phyloP scores from a whole-genome alignment of 169 alveolate species.

The Plasmodium adleri region DNA sequence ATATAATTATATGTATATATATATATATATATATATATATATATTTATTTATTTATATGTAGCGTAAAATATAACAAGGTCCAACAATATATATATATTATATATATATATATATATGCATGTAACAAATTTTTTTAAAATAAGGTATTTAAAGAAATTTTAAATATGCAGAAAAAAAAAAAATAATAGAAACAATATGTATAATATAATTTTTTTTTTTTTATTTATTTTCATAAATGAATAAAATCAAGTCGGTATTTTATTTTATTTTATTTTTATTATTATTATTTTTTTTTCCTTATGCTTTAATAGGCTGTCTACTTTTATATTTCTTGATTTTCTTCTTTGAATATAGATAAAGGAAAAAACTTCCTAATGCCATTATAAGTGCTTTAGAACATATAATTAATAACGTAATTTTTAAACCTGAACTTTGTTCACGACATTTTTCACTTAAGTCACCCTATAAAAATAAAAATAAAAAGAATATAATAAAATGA shows the following conservation, averaged over 20 bases:
- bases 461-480: slow-evolving; percentile 21
- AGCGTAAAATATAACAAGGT: background rate
- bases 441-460: slow-evolving; percentile 39
- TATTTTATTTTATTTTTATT: background rate
- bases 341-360: slow-evolving; percentile 28
- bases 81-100: background rate
- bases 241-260: background rate
- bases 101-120: background rate
- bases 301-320: slow-evolving; percentile 17
- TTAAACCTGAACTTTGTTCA: slow-evolving; percentile 30
- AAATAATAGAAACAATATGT: background rate
- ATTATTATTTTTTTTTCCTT: slow-evolving; percentile 1
- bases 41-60: background rate
- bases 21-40: no score
- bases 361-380: slow-evolving; percentile 21
- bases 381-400: slow-evolving; percentile 43
- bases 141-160: background rate
- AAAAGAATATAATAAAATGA: slow-evolving; percentile 4
- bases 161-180: slow-evolving; percentile 1
- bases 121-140: slow-evolving; percentile 1
- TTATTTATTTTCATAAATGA: background rate
- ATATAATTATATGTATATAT: background rate
- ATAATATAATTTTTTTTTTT: background rate
- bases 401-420: slow-evolving; percentile 25
- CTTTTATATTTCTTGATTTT: slow-evolving; percentile 20